Evolutionary conservation across 352 stramenopile species (phyloP).

Genomic region (Poterioochromonas sp.): DNA sequence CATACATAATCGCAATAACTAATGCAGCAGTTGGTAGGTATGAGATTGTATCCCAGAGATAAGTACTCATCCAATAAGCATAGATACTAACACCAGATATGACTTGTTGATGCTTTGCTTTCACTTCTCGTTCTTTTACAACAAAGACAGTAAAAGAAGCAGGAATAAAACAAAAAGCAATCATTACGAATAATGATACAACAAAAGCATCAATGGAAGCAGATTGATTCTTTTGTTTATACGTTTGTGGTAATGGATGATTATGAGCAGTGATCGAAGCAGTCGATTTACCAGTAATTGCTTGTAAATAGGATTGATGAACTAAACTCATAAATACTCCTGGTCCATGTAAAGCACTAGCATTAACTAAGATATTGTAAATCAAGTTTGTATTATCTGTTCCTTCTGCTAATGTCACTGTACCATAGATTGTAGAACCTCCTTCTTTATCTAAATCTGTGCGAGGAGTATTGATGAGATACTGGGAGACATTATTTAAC

Average conservation of each 20-base stretch:
- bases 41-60: constrained; percentile 77
- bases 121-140: constrained; percentile 84
- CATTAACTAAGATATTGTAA: constrained; percentile 47
- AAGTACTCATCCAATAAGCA: constrained; percentile 90
- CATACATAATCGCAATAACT: constrained; percentile 57
- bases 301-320: constrained; percentile 38
- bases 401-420: constrained; percentile 20
- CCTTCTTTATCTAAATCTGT: not conserved
- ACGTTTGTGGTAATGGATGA: constrained; percentile 46
- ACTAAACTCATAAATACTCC: constrained; percentile 46
- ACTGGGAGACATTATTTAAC: constrained; percentile 12
- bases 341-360: constrained; percentile 41
- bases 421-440: constrained; percentile 19
- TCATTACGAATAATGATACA: constrained; percentile 74
- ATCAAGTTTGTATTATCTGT: not conserved
- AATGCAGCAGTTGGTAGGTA: constrained; percentile 69
- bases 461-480: not conserved
- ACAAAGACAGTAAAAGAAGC: constrained; percentile 84
- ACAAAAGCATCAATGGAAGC: constrained; percentile 49
- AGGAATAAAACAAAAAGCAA: constrained; percentile 79
- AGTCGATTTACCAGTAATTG: constrained; percentile 6
- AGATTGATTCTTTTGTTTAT: constrained; percentile 38
- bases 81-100: constrained; percentile 81
- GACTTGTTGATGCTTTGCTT: constrained; percentile 90
- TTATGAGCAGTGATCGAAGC: constrained; percentile 39